Percentiles rank a stretch among this genome's conserved stretches.
phyloP scores from a whole-genome alignment of 192 early-diverging fungal species.

The Linnemannia zychae region DNA sequence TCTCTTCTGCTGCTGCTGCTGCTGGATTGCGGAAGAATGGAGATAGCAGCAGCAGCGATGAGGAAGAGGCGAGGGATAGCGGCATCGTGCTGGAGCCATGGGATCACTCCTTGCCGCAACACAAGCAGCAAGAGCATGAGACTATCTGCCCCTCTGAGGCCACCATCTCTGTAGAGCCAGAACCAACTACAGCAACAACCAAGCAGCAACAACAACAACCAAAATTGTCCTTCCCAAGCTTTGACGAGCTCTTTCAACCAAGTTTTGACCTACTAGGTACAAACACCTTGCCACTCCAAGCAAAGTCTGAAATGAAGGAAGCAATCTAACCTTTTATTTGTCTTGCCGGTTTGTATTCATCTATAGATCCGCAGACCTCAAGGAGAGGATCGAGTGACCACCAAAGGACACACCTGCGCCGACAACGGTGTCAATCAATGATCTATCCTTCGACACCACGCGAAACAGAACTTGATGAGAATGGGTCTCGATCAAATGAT shows the following conservation, averaged over 20 bases:
- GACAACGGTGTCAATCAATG: conserved; percentile 42
- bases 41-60: not conserved
- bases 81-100: conserved; percentile 34
- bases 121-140: not conserved
- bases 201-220: not conserved
- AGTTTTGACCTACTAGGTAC: conserved; percentile 11
- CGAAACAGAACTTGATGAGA: conserved; percentile 1
- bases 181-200: no score
- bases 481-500: conserved; percentile 1
- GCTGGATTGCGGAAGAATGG: not conserved
- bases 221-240: conserved; percentile 10
- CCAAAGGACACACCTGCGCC: not conserved
- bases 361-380: not conserved
- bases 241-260: conserved; percentile 28
- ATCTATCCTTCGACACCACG: not conserved
- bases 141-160: not conserved
- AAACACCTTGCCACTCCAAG: not conserved
- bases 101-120: not conserved
- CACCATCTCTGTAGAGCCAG: not conserved
- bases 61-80: conserved; percentile 31
- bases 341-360: no score
- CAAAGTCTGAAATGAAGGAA: no score
- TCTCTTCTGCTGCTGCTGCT: no score
- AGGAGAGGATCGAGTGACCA: not conserved
- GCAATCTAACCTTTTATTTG: no score